A percentile compares a stretch with the other conserved stretches of the same genome.
Evolutionary conservation across 148 eudicot species (phyloP).

Genomic region (Rhododendron mucronatum): DNA sequence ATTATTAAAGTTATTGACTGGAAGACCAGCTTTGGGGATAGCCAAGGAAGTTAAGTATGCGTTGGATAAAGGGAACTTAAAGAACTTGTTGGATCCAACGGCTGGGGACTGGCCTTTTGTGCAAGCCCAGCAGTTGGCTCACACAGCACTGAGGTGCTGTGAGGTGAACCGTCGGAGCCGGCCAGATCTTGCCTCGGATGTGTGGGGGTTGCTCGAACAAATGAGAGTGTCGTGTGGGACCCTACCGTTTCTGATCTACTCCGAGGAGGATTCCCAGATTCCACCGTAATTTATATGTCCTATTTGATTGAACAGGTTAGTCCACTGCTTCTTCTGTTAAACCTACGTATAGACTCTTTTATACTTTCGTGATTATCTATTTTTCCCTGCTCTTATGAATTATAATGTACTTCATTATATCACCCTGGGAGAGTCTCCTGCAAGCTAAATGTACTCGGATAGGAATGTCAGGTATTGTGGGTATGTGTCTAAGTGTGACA

Average conservation of each 20-base stretch:
- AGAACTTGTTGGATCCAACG: constrained; percentile 54
- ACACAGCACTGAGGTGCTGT: constrained; percentile 66
- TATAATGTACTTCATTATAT: neutral
- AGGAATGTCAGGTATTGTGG: neutral
- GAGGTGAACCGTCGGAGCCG: constrained; percentile 39
- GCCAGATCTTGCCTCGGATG: constrained; percentile 68
- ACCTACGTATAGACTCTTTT: neutral
- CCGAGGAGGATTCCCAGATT: constrained; percentile 27
- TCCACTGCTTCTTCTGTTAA: neutral
- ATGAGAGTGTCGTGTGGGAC: constrained; percentile 59
- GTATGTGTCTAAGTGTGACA: neutral
- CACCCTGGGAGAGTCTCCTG: neutral
- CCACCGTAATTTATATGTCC: constrained; percentile 79
- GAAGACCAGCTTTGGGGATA: constrained; percentile 61
- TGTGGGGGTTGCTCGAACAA: constrained; percentile 68
- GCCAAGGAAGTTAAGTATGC: constrained; percentile 63
- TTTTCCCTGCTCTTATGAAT: neutral
- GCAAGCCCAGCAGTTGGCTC: constrained; percentile 61
- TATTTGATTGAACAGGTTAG: constrained; percentile 61
- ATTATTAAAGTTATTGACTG: constrained; percentile 61
- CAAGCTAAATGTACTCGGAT: neutral
- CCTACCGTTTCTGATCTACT: constrained; percentile 27
- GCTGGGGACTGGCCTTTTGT: constrained; percentile 98
- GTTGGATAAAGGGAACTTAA: constrained; percentile 49
- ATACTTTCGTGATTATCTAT: neutral